Evolutionary conservation across 2,329 filamentous ascomycete species (phyloP).

Genomic region (Xylaria sp.): DNA sequence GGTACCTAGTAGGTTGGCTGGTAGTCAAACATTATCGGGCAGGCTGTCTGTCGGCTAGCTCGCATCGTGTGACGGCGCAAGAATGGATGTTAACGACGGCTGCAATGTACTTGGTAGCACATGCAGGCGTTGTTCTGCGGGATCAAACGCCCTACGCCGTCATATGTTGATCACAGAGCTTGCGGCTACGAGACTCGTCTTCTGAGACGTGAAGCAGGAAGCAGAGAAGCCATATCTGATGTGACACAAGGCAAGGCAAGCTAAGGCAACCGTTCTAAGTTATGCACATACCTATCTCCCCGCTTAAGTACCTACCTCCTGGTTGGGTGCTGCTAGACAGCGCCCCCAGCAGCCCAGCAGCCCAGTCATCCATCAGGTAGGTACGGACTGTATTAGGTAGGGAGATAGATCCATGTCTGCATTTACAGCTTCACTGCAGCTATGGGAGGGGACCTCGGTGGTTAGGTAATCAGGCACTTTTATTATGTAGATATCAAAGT

Average conservation of each 20-base stretch:
- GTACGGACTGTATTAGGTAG: too few species aligned
- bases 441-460: too few species aligned
- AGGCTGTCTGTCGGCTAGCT: slow-evolving; percentile 23
- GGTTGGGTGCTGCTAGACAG: slow-evolving; percentile 1
- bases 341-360: too few species aligned
- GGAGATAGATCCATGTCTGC: too few species aligned
- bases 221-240: slow-evolving; percentile 13
- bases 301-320: too few species aligned
- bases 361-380: too few species aligned
- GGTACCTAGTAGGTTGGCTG: background rate
- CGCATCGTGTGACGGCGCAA: slow-evolving; percentile 19
- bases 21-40: slow-evolving; percentile 7
- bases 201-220: slow-evolving; percentile 23
- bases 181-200: slow-evolving; percentile 17
- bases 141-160: slow-evolving; percentile 30
- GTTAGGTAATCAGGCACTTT: too few species aligned
- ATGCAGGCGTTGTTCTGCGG: slow-evolving; percentile 25
- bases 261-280: slow-evolving; percentile 11
- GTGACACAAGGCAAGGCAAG: slow-evolving; percentile 16
- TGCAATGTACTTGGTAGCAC: slow-evolving; percentile 19
- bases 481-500: background rate
- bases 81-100: slow-evolving; percentile 7
- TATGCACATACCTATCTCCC: too few species aligned
- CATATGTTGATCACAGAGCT: slow-evolving; percentile 11
- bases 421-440: too few species aligned